phyloP scores from a whole-genome alignment of 2,329 filamentous ascomycete genomes.

The Aspergillus alliaceus region DNA sequence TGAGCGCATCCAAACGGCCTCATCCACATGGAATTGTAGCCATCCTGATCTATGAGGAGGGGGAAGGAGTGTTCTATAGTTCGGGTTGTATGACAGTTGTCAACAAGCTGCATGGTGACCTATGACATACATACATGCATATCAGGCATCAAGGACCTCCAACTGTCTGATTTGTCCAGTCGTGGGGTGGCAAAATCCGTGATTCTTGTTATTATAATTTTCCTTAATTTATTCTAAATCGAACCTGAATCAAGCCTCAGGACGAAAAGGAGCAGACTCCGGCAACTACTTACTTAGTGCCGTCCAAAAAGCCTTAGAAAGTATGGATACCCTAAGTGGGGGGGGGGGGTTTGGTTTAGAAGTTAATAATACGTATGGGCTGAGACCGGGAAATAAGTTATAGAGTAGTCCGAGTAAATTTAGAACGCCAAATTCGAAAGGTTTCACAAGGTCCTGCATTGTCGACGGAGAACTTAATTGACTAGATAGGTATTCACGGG shows the following conservation, averaged over 20 bases:
- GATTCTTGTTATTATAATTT: too few species aligned
- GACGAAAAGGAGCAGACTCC: not conserved
- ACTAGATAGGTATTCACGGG: not conserved
- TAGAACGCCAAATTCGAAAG: not conserved
- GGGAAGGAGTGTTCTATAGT: not conserved
- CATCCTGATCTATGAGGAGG: not conserved
- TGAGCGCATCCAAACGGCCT: not conserved
- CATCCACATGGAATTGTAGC: not conserved
- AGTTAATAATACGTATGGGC: not conserved
- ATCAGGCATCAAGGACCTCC: not conserved
- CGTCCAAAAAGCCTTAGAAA: not conserved
- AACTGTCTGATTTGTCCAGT: not conserved
- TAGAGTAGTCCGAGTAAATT: not conserved
- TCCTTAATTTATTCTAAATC: too few species aligned
- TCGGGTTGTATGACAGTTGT: not conserved
- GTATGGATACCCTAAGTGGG: not conserved
- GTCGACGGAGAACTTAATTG: not conserved
- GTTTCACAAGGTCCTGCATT: not conserved
- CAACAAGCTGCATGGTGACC: not conserved
- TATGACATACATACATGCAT: constrained; percentile 2
- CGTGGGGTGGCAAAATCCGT: too few species aligned
- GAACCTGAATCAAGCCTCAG: not conserved
- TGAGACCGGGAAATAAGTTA: constrained; percentile 4
- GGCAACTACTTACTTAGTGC: not conserved
- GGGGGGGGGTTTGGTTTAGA: not conserved